Evolutionary conservation across 331 rosid genomes (phyloP), one percentile per base, ranked within the genome.

Genomic region (Rhamnella rubrinervis): DNA sequence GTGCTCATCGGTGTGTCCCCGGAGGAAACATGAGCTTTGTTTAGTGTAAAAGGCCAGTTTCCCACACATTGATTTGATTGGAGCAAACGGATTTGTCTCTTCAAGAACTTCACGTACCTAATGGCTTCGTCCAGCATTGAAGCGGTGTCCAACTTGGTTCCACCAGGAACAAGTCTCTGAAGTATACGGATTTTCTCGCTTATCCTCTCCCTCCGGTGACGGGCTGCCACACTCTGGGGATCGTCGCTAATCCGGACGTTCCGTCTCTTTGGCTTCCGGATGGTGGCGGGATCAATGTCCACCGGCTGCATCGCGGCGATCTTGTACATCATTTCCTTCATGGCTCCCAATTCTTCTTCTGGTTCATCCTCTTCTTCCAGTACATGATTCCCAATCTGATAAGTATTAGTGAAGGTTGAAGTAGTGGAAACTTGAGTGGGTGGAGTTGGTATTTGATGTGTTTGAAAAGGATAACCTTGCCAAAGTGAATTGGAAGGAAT

Each of bases 301-400:
- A 93, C 97, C 0, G 98, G 98, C 55, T 90, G 98, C 96, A 93
- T 86, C 59, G 89, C 93, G 0, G 98, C 93, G 1, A 90, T 93
- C 91, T 81, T 86, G 88, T 88, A 93, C 98, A 90, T 93, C 98
- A 93, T 93, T 72, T 93, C 98, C 78, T 93, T 93, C 97, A 90
- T 88, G 47, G 90, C 96, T 14, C 98, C 97, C 0, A 93, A 80
- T 76, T 93, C 93, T 63, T 92, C 98, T 55, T 35, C 72, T 0
- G 59, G 41, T 7, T 83, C 84, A 13, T 67, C 84, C 7, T 41
- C 76, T 7, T 70, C 77, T n/a, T 55, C 49, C 8, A 77, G 77
- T 0, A 55, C 80, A 12, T 72, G 64, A 23, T 60, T 59, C 8
- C 17, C 55, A 9, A 23, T 39, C 12, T 31, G 68, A 64, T 13